Percentiles rank a stretch among this genome's conserved stretches.
These are phyloP conservation scores for Lachnellula occidentalis DNA, from an alignment of 2,329 filamentous ascomycete genomes.

Conservation along the genomic window DNA sequence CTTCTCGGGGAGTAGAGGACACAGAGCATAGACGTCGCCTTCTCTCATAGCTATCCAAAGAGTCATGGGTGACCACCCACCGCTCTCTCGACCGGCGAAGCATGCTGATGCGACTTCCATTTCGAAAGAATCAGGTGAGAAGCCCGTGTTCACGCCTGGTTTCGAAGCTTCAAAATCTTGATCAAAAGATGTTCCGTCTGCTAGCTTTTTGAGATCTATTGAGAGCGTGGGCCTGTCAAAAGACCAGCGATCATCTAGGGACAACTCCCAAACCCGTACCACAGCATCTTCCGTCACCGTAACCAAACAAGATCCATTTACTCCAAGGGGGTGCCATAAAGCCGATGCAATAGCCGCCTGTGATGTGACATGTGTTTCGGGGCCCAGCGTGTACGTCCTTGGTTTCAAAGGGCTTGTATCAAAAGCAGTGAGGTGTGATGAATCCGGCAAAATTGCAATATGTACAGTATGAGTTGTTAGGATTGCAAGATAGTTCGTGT, in stretches of 20 bases:
- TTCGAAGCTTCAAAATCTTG: slow-evolving; percentile 77
- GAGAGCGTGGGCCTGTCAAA: slow-evolving; percentile 80
- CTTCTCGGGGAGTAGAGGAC: slow-evolving; percentile 78
- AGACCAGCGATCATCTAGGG: slow-evolving; percentile 75
- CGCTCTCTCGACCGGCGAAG: slow-evolving; percentile 62
- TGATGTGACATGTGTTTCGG: slow-evolving; percentile 84
- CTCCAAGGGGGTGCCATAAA: slow-evolving; percentile 88
- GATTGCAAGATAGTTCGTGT: slow-evolving; percentile 75
- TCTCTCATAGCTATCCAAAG: slow-evolving; percentile 94
- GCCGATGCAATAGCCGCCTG: slow-evolving; percentile 74
- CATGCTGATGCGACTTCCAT: slow-evolving; percentile 90
- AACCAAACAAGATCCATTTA: slow-evolving; percentile 74
- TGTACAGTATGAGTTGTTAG: slow-evolving; percentile 84
- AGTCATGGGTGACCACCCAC: slow-evolving; percentile 94
- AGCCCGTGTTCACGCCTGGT: slow-evolving; percentile 69
- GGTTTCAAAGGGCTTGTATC: slow-evolving; percentile 68
- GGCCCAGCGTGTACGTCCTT: slow-evolving; percentile 86
- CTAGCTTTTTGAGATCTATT: slow-evolving; percentile 83
- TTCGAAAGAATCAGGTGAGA: slow-evolving; percentile 83
- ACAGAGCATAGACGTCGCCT: slow-evolving; percentile 89
- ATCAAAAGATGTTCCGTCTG: slow-evolving; percentile 73
- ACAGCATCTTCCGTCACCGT: slow-evolving; percentile 86
- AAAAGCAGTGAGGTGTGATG: slow-evolving; percentile 65
- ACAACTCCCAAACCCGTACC: slow-evolving; percentile 86
- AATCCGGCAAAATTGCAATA: slow-evolving; percentile 77